These are phyloP conservation scores for Xylariaceae sp. DNA, from an alignment of 2,329 filamentous ascomycete species.

Conservation along the genomic window DNA sequence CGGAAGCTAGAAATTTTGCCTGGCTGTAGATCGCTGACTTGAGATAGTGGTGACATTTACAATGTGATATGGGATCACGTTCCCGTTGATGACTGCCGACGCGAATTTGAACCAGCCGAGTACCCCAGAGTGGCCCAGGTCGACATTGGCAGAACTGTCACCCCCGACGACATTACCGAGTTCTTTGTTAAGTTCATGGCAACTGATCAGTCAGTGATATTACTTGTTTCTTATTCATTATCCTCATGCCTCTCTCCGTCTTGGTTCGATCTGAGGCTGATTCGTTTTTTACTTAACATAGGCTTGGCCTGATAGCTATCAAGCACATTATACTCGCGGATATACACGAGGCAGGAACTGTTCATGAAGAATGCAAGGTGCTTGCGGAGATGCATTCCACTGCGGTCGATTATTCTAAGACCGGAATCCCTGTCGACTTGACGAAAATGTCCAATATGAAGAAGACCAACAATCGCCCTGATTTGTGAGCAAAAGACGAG, in stretches of 20 bases:
- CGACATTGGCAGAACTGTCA: conserved; percentile 59
- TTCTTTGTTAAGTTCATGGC: conserved; percentile 65
- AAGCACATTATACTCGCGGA: conserved; percentile 64
- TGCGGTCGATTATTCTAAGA: conserved; percentile 74
- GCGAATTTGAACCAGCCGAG: conserved; percentile 57
- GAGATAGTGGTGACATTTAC: conserved; percentile 63
- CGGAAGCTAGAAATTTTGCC: background rate
- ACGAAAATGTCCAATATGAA: conserved; percentile 37
- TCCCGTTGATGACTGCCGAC: conserved; percentile 38
- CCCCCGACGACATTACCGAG: conserved; percentile 63
- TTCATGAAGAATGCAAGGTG: conserved; percentile 44
- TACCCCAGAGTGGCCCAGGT: conserved; percentile 58
- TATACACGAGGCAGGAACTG: conserved; percentile 47
- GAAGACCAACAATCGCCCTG: conserved; percentile 40
- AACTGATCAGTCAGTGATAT: conserved; percentile 27
- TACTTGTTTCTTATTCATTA: background rate
- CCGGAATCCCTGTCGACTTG: conserved; percentile 57
- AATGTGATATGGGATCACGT: conserved; percentile 69
- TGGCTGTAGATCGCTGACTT: conserved; percentile 31
- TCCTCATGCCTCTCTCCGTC: too few species aligned
- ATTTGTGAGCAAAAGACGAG: conserved; percentile 45
- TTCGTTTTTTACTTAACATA: conserved; percentile 1
- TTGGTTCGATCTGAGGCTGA: too few species aligned
- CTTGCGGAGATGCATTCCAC: conserved; percentile 65
- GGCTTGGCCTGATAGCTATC: conserved; percentile 52